Evolutionary conservation across 83 land plant species (phyloP), one percentile per base, ranked within the genome.

Genomic region (Picea abies): DNA sequence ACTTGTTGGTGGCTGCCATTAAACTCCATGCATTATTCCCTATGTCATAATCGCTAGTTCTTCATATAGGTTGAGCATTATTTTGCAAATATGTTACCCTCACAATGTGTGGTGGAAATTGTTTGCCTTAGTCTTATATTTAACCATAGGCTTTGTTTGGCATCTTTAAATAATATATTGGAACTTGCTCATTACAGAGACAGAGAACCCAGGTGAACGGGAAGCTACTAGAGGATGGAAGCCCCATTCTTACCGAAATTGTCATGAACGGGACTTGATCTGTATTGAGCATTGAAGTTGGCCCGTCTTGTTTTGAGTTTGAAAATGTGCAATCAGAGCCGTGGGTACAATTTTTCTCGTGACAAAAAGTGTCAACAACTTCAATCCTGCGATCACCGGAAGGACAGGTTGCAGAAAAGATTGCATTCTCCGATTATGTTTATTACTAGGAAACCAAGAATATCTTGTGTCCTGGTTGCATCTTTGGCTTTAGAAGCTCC

Each of bases 211-310:
- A 88, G 78, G 83, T 76, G 25, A 89, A 89, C 56, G 91, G 89
- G 61, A 89, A 86, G 89, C 77, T 82, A 63, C n/a, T 67, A 23
- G 91, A 89, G 44, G 86, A 89, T 86, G 88, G 85, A 44, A 87
- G 82, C 52, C 85, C 69, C 14, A 77, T 47, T 32, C 76, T 80
- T 49, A 72, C 82, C 77, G 90, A 88, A 20, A 25, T 78, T 22
- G 68, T 47, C 9, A 41, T 83, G 80, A 88, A 85, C 64, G 88
- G 87, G n/a, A 15, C 87, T 56, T 84, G 85, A 82, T 32, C 20
- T 41, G 19, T 22, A 9, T 10, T 67, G 70, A 56, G 4, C 10
- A 35, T 20, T 60, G 12, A 6, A 79, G 12, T 29, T 29, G 80
- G 15, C 62, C 17, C 15, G 63, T 16, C 35, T 23, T 65, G 23